Conservation (phyloP, 352 stramenopile species). For the Thalassiosira ordinaria region DNA sequence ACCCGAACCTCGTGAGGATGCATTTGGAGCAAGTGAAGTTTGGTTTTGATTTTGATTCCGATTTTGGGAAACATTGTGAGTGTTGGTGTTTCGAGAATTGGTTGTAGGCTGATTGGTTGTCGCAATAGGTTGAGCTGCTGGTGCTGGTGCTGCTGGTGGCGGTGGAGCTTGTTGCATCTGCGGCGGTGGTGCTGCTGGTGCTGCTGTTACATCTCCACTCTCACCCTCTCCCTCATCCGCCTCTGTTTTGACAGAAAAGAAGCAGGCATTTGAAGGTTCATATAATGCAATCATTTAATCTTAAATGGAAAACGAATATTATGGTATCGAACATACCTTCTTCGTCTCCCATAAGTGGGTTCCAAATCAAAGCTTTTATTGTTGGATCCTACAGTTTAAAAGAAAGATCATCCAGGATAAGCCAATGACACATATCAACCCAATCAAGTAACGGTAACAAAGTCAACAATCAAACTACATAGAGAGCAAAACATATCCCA, state of each 20-base stretch:
- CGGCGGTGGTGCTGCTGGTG: slow-evolving; percentile 1
- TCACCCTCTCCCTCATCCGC: slow-evolving; percentile 64
- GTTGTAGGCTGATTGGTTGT: slow-evolving; percentile 30
- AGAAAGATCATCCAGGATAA: background rate
- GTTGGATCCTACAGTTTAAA: slow-evolving; percentile 75
- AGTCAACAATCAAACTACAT: background rate
- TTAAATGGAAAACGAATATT: too few species aligned
- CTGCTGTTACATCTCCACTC: slow-evolving; percentile 55
- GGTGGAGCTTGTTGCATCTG: background rate
- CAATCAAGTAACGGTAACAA: background rate
- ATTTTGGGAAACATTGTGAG: slow-evolving; percentile 1
- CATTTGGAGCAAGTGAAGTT: slow-evolving; percentile 3
- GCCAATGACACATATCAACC: background rate
- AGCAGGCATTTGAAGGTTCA: background rate
- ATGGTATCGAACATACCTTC: slow-evolving; percentile 46
- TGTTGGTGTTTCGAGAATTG: background rate
- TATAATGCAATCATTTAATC: background rate
- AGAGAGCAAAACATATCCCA: background rate
- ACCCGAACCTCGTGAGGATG: slow-evolving; percentile 5
- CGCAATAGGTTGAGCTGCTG: slow-evolving; percentile 16
- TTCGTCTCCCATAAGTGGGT: slow-evolving; percentile 52
- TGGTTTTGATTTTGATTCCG: slow-evolving; percentile 4
- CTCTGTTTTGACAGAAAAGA: slow-evolving; percentile 17
- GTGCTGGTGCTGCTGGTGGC: background rate
- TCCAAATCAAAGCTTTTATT: slow-evolving; percentile 74